Evolutionary conservation across 2,329 filamentous ascomycete species (phyloP).

Genomic region (Epichloe amarillans): DNA sequence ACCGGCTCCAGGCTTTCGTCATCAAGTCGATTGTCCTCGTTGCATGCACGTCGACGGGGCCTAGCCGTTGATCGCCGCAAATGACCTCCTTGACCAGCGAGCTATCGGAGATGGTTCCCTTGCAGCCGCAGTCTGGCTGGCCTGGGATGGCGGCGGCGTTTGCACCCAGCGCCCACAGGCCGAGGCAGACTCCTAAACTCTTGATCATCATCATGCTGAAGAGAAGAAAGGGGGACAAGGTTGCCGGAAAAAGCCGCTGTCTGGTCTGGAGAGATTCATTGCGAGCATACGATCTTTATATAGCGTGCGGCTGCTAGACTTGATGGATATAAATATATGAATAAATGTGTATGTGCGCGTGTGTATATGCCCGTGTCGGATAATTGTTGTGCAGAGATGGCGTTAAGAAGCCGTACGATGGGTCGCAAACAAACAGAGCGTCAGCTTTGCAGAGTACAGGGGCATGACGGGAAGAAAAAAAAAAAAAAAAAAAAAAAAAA

Average conservation of each 20-base stretch:
- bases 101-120: not conserved
- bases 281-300: too few species aligned
- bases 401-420: too few species aligned
- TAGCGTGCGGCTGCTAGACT: too few species aligned
- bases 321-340: too few species aligned
- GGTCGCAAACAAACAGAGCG: too few species aligned
- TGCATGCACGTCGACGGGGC: not conserved
- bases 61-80: not conserved
- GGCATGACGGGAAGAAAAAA: too few species aligned
- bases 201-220: not conserved
- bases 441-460: too few species aligned
- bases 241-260: too few species aligned
- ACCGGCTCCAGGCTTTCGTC: not conserved
- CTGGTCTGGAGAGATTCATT: not conserved
- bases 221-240: not conserved
- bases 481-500: too few species aligned
- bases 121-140: not conserved
- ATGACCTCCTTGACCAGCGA: not conserved
- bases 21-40: not conserved
- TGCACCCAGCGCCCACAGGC: not conserved
- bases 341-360: too few species aligned
- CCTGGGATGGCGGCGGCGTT: not conserved
- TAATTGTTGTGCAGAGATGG: too few species aligned
- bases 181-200: not conserved
- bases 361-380: too few species aligned